Base-by-base conservation (phyloP, 2,329 filamentous ascomycete species). In the Clarireedia hainanense region DNA sequence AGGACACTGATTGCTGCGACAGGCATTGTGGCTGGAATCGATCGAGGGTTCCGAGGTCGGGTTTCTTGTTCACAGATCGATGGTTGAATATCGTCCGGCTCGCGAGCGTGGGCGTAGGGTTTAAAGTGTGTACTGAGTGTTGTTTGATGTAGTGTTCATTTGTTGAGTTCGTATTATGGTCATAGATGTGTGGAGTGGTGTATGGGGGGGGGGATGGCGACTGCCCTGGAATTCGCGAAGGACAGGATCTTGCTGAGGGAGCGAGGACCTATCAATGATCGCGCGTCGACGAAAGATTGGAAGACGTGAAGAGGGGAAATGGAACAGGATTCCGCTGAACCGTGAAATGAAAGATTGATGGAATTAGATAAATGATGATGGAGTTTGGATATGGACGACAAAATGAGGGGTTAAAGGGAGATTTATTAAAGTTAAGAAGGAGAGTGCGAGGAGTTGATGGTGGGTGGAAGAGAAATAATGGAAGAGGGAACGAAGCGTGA, bases 121-220 rank as follows among this genome's bases (percentile, higher is more conserved):
- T 85, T 81, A 86, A 85, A 85, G 83, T 78, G 81, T 84, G 80
- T 78, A 79, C 61, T 66, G 60, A 76, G 74, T 74, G 73, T 76
- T 70, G 61, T 70, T 68, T 63, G 69, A 71, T 73, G 70, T 73
- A 70, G 69, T 75, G 75, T 72, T 76, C 76, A 79, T 79, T 79
- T 73, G 76, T 74, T 50, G 15, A 48, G 74, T 71, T 68, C 71
- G 63, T 74, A 70, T 71, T 69, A 67, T 78, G 72, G 73, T 83
- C 81, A 84, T 84, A 72, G 74, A 74, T 75, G 64, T 67, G 64
- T 71, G 70, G 68, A 61, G 65, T 68, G 68, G 65, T 68, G 64
- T 72, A 65, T 34, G 30, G 30, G 65, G 69, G 67, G 30, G 30
- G 65, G 69, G 67, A 68, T 72, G 69, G 69, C 64, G 65, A 68